Evolutionary conservation across 345 rosid species (phyloP).

Genomic region (Murraya koenigii): DNA sequence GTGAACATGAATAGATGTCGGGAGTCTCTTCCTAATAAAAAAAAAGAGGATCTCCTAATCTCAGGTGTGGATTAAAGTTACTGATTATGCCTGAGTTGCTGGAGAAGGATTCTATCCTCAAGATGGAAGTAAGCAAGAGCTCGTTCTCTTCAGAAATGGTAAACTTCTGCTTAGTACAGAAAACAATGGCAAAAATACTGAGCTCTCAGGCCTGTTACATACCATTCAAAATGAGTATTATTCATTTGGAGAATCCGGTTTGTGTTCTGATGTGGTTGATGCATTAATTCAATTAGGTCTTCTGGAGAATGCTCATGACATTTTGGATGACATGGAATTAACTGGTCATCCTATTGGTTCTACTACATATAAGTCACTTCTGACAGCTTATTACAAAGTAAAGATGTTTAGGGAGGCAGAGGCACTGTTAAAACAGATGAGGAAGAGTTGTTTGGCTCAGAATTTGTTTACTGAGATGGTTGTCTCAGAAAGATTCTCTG

Average conservation of each 20-base stretch:
- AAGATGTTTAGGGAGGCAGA: constrained; percentile 60
- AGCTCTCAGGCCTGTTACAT: constrained; percentile 56
- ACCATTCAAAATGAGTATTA: constrained; percentile 28
- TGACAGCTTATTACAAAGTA: constrained; percentile 50
- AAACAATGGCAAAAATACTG: constrained; percentile 41
- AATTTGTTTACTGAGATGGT: constrained; percentile 32
- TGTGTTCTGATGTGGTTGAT: constrained; percentile 53
- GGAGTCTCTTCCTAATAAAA: constrained; percentile 19
- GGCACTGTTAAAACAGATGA: constrained; percentile 55
- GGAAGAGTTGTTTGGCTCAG: constrained; percentile 41
- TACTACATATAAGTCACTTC: constrained; percentile 38
- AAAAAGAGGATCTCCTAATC: constrained; percentile 65
- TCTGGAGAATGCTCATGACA: constrained; percentile 84
- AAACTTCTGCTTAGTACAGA: constrained; percentile 46
- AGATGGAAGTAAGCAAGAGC: constrained; percentile 35
- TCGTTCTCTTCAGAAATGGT: constrained; percentile 42
- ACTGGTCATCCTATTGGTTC: constrained; percentile 41
- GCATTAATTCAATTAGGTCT: constrained; percentile 65
- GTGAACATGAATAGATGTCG: constrained; percentile 40
- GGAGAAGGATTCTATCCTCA: constrained; percentile 48
- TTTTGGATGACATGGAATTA: constrained; percentile 70
- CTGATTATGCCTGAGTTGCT: constrained; percentile 49
- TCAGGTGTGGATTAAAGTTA: constrained; percentile 60
- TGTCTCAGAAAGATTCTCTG: constrained; percentile 21
- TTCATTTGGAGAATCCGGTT: constrained; percentile 16